A percentile compares a stretch with the other conserved stretches of the same genome.
phyloP scores from a whole-genome alignment of 1,284 basidiomycete species.

The Grifola frondosa region DNA sequence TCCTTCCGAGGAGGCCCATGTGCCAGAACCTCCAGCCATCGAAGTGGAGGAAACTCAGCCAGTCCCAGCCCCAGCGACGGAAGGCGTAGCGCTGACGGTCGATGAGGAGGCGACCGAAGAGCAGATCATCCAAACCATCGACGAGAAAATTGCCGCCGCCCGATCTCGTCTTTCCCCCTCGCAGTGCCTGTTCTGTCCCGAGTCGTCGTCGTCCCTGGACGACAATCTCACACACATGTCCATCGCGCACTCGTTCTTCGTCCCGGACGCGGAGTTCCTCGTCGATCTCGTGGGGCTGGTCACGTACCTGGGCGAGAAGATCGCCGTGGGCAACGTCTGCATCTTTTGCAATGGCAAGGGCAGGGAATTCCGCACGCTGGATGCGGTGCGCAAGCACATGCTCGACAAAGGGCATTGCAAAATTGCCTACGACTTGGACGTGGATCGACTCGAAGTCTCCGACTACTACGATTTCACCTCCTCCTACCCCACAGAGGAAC shows the following conservation, averaged over 20 bases:
- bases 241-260: constrained; percentile 87
- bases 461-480: constrained; percentile 93
- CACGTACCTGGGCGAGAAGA: constrained; percentile 89
- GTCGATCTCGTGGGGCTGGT: constrained; percentile 83
- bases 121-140: constrained; percentile 59
- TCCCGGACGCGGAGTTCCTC: constrained; percentile 93
- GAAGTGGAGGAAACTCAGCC: too few species aligned
- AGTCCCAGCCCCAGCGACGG: constrained; percentile 2
- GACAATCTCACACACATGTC: constrained; percentile 89
- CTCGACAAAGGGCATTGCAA: constrained; percentile 94
- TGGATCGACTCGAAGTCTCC: constrained; percentile 83
- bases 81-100: constrained; percentile 30
- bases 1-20: constrained; percentile 5
- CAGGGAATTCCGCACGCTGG: constrained; percentile 75
- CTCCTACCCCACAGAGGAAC: constrained; percentile 65
- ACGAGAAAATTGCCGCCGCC: constrained; percentile 76
- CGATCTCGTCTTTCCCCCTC: constrained; percentile 61
- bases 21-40: too few species aligned
- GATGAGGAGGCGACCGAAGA: constrained; percentile 49
- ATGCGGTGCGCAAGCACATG: constrained; percentile 93
- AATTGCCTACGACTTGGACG: constrained; percentile 84
- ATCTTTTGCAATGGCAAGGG: constrained; percentile 85
- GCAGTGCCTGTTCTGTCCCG: constrained; percentile 87
- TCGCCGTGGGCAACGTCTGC: constrained; percentile 91
- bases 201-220: constrained; percentile 52